Percentiles rank a stretch among this genome's conserved stretches.
These are phyloP conservation scores for Lepiota brunneoincarnata DNA, from an alignment of 768 basidiomycete genomes.

Conservation along the genomic window DNA sequence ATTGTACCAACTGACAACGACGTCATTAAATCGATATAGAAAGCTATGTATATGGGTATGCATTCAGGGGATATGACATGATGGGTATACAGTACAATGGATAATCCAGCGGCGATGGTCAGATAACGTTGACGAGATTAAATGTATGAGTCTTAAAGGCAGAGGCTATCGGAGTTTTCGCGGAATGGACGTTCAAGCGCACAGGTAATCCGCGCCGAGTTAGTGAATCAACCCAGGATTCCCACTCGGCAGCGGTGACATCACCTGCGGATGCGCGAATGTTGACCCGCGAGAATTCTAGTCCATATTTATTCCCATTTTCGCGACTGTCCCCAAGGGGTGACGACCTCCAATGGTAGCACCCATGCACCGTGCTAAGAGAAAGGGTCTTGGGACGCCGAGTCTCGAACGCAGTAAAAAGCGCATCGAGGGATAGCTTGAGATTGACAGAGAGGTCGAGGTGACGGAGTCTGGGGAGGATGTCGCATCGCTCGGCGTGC, in stretches of 20 bases:
- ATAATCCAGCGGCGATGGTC: neutral
- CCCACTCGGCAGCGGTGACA: slow-evolving; percentile 10
- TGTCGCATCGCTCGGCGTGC: neutral
- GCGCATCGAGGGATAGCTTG: slow-evolving; percentile 6
- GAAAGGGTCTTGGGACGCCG: slow-evolving; percentile 1
- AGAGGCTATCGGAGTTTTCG: slow-evolving; percentile 8
- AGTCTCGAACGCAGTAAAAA: slow-evolving; percentile 10
- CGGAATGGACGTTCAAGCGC: slow-evolving; percentile 9
- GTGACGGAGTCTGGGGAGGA: slow-evolving; percentile 9
- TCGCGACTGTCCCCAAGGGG: neutral
- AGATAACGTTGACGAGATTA: slow-evolving; percentile 5
- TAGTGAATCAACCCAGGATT: slow-evolving; percentile 12
- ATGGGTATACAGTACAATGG: slow-evolving; percentile 2
- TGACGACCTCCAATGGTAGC: no score
- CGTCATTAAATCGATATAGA: slow-evolving; percentile 1
- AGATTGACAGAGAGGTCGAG: slow-evolving; percentile 10
- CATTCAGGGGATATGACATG: neutral
- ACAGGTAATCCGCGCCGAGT: slow-evolving; percentile 8
- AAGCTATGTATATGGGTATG: neutral
- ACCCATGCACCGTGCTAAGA: no score
- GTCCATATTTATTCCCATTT: neutral
- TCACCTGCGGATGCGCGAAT: slow-evolving; percentile 8
- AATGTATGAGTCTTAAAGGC: neutral
- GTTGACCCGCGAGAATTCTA: slow-evolving; percentile 1
- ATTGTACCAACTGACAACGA: neutral